Evolutionary conservation across 2,329 filamentous ascomycete genomes (phyloP), one percentile per base, ranked within the genome.

Genomic region (Cladophialophora psammophila): DNA sequence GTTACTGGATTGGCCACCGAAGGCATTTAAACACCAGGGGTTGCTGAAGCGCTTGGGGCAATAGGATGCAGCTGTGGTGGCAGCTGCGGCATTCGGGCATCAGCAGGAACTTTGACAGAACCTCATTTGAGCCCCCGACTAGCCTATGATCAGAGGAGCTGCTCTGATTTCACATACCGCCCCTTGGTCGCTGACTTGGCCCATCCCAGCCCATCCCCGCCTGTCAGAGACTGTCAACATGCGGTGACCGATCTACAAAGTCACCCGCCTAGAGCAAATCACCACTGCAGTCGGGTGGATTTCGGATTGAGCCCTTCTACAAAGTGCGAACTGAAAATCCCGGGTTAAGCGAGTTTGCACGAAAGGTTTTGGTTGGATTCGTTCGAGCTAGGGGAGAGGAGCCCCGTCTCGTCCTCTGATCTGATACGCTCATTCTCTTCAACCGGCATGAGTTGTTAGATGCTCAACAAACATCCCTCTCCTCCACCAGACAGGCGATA

Each of bases 181-280:
- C 60, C 59, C 56, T 67, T 60, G 12, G 62, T 48, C 34, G 62
- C 59, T 65, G 59, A 58, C 34, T 40, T 64, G 62, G 31, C 59
- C 20, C 45, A 55, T 40, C 40, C 57, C 65, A 59, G 20, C 54
- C 20, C 45, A 55, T 40, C 40, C 57, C 65, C 62, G 61, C 68
- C 68, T 69, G 62, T 69, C 65, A 69, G 53, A 69, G 54, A 42
- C 62, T 26, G 59, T 50, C 57, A 69, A 69, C 65, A 63, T 67
- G 62, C 68, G 68, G 68, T 69, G 68, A 67, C 65, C 53, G 48
- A 66, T 38, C 64, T 48, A 62, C 52, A 20, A 20, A 45, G 50
- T 56, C 63, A 65, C 48, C 54, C 15, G 20, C 13, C 45, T 9
- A 3, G 20, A 12, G 45, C 45, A 50, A 50, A 50, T 50, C 45